Evolutionary conservation across 2,329 filamentous ascomycete genomes (phyloP).

Genomic region (Whalleya microplaca): DNA sequence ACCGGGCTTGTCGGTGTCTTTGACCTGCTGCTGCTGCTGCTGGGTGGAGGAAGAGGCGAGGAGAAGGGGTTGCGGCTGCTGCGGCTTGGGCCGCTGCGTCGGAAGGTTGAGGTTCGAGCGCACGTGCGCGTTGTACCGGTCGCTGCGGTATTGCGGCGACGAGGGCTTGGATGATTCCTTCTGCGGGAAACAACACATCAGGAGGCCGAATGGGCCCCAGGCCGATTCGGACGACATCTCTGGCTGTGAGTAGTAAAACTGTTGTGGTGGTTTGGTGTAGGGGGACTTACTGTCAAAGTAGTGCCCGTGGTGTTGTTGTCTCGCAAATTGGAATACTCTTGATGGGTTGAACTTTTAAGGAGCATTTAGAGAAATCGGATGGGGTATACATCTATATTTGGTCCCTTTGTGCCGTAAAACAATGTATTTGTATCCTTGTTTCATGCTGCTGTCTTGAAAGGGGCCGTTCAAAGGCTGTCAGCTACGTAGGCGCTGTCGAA

Average conservation of each 20-base stretch:
- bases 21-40: too few relatives aligned
- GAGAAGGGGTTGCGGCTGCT: too few relatives aligned
- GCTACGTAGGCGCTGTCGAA: neutral
- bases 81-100: neutral
- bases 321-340: neutral
- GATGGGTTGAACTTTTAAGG: neutral
- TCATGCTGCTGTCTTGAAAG: neutral
- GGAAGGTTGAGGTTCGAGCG: constrained; percentile 18
- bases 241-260: neutral
- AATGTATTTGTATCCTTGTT: neutral
- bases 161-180: neutral
- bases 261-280: neutral
- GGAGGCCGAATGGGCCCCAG: neutral
- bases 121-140: constrained; percentile 21
- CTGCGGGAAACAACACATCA: constrained; percentile 16
- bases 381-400: constrained; percentile 1
- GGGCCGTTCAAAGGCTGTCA: neutral
- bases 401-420: constrained; percentile 1
- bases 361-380: neutral
- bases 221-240: constrained; percentile 9
- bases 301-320: neutral
- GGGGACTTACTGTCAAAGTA: constrained; percentile 27
- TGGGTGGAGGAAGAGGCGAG: too few relatives aligned
- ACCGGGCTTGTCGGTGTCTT: too few relatives aligned
- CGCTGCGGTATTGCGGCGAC: neutral